A percentile compares a stretch with the other conserved stretches of the same genome.
Conservation (phyloP, 2,329 filamentous ascomycete species). For the Cadophora sp. region DNA sequence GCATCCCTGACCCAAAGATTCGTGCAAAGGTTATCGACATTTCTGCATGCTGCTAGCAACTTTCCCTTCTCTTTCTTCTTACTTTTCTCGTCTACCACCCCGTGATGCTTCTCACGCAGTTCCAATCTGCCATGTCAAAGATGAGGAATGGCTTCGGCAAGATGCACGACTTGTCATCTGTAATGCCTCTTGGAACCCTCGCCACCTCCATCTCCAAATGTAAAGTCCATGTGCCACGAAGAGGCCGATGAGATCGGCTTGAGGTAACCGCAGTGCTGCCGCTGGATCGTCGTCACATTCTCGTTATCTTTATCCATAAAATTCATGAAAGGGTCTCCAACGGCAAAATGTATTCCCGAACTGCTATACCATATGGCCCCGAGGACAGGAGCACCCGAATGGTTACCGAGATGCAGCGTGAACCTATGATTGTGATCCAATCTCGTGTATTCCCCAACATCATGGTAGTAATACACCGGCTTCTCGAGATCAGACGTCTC, state of each 20-base stretch:
- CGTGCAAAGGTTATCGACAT: constrained; percentile 5
- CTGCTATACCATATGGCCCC: constrained; percentile 18
- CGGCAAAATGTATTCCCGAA: constrained; percentile 18
- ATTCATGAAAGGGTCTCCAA: constrained; percentile 8
- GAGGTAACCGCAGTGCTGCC: constrained; percentile 16
- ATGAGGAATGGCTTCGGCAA: constrained; percentile 3
- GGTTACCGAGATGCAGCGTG: constrained; percentile 11
- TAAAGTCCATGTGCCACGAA: constrained; percentile 18
- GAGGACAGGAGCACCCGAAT: constrained; percentile 5
- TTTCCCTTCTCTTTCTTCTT: constrained; percentile 12
- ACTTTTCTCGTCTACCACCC: neutral
- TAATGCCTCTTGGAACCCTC: constrained; percentile 11
- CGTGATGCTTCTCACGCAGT: constrained; percentile 5
- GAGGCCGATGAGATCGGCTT: constrained; percentile 15
- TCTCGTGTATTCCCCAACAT: constrained; percentile 15
- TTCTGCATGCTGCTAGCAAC: constrained; percentile 12
- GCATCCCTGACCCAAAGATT: constrained; percentile 15
- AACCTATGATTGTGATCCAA: constrained; percentile 11
- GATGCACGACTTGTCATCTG: constrained; percentile 17
- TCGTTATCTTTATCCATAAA: constrained; percentile 1
- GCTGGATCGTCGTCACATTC: constrained; percentile 7
- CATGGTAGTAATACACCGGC: constrained; percentile 18
- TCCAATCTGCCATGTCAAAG: constrained; percentile 10
- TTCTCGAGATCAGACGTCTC: constrained; percentile 6
- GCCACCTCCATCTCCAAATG: neutral